These are phyloP conservation scores for Flueggea neowawraea DNA, from an alignment of 441 rosid species.

Conservation along the genomic window DNA sequence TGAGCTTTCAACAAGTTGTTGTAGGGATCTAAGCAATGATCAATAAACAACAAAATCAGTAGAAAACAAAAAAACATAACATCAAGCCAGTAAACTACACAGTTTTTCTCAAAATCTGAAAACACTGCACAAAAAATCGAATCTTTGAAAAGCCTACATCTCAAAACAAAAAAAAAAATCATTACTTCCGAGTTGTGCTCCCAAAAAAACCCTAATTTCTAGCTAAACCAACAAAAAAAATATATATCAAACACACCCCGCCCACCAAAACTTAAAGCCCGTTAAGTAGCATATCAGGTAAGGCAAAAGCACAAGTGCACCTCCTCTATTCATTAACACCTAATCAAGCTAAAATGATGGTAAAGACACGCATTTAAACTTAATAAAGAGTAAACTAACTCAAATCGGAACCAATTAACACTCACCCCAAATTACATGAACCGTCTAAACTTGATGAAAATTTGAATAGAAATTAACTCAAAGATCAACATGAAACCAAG, in stretches of 20 bases:
- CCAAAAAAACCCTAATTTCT: background rate
- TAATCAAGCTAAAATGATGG: no score
- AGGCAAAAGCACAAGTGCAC: no score
- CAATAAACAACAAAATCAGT: slow-evolving; percentile 27
- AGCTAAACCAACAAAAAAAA: no score
- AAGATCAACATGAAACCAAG: slow-evolving; percentile 20
- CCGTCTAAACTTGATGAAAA: slow-evolving; percentile 13
- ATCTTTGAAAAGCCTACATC: slow-evolving; percentile 4
- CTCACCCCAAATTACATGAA: background rate
- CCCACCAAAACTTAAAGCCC: no score
- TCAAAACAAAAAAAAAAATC: background rate
- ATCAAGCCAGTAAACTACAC: background rate
- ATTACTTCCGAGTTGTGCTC: slow-evolving; percentile 5
- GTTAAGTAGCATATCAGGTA: no score
- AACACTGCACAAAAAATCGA: background rate
- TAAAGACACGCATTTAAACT: no score
- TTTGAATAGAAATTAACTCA: slow-evolving; percentile 8
- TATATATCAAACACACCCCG: no score
- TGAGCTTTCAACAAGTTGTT: slow-evolving; percentile 33
- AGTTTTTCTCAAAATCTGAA: background rate
- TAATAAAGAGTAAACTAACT: background rate
- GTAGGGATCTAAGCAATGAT: slow-evolving; percentile 36
- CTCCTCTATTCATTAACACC: no score
- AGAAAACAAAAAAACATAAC: slow-evolving; percentile 9
- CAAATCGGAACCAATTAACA: background rate